phyloP scores from a whole-genome alignment of 352 stramenopile genomes.

The Phytophthora quininea region DNA sequence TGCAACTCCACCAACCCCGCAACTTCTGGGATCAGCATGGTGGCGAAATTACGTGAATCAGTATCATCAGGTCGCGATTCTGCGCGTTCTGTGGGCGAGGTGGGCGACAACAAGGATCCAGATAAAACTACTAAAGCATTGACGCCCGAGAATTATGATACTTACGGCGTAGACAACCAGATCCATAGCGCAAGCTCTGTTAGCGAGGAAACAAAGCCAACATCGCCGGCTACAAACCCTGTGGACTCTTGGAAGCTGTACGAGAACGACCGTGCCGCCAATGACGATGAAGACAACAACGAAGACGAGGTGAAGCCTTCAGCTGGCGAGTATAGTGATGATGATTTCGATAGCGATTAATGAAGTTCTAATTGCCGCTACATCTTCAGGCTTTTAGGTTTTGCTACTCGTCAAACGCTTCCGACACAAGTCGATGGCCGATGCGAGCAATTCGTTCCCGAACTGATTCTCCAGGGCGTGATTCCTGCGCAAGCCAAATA shows the following conservation, averaged over 20 bases:
- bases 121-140: too few relatives aligned
- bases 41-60: slow-evolving; percentile 56
- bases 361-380: slow-evolving; percentile 11
- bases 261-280: slow-evolving; percentile 26
- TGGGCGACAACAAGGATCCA: too few relatives aligned
- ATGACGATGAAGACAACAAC: slow-evolving; percentile 33
- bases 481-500: slow-evolving; percentile 8
- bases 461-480: slow-evolving; percentile 28
- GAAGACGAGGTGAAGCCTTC: slow-evolving; percentile 26
- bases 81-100: too few relatives aligned
- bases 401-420: slow-evolving; percentile 51
- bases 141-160: too few relatives aligned
- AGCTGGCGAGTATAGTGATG: slow-evolving; percentile 53
- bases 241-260: slow-evolving; percentile 39
- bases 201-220: too few relatives aligned
- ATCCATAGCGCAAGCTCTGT: too few relatives aligned
- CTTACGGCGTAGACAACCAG: too few relatives aligned
- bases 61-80: slow-evolving; percentile 48
- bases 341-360: slow-evolving; percentile 62
- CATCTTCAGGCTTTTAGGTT: neutral
- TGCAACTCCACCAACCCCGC: slow-evolving; percentile 17
- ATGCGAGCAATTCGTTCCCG: slow-evolving; percentile 72
- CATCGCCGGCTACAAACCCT: slow-evolving; percentile 2
- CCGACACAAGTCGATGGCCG: slow-evolving; percentile 69
- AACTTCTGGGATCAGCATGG: slow-evolving; percentile 41